Conservation (phyloP, 495 filamentous ascomycete species). For the Talaromyces nanjingensis region DNA sequence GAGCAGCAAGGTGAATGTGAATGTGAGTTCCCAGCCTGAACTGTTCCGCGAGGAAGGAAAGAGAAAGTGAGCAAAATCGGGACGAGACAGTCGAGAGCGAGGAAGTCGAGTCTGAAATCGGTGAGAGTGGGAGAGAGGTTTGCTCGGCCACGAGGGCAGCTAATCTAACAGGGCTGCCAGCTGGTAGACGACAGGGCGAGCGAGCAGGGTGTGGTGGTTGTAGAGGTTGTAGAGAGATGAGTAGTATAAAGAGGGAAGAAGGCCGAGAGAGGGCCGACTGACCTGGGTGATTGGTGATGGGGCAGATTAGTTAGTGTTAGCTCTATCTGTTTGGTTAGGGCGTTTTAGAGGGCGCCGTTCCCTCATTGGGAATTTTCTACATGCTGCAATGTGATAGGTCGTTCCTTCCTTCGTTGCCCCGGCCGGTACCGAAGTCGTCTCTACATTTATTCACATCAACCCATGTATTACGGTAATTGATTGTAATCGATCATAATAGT, state of each 20-base stretch:
- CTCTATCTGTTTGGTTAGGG: not conserved
- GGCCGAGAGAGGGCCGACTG: constrained; percentile 9
- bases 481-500: not conserved
- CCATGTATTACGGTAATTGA: not conserved
- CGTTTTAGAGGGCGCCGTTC: not conserved
- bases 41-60: not conserved
- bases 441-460: not conserved
- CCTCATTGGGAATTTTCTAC: constrained; percentile 1
- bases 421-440: constrained; percentile 1
- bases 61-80: not conserved
- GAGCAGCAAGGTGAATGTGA: not conserved
- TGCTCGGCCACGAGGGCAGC: not conserved
- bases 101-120: not conserved
- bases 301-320: constrained; percentile 10
- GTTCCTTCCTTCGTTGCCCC: not conserved
- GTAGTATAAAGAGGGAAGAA: constrained; percentile 8
- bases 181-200: constrained; percentile 7
- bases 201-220: not conserved
- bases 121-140: not conserved
- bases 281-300: not conserved
- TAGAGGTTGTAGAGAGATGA: constrained; percentile 10
- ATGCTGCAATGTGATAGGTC: not conserved
- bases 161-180: not conserved
- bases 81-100: not conserved
- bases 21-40: not conserved